phyloP scores from a whole-genome alignment of 208 protist genomes.

The Trypanosoma melophagium region DNA sequence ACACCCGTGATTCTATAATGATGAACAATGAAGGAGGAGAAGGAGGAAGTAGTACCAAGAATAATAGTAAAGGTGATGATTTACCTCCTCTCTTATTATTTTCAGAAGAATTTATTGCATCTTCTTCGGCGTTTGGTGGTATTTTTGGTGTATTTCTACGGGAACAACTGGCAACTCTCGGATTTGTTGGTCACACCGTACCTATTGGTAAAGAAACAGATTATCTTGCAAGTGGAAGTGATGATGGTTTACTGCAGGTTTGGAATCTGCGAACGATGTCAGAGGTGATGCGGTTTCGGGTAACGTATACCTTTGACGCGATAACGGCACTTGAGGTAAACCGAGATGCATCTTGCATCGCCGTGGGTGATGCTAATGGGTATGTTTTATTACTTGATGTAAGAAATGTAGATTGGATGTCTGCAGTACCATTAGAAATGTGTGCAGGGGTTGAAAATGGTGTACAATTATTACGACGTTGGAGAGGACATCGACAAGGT shows the following conservation, averaged over 20 bases:
- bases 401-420: conserved; percentile 26
- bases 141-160: conserved; percentile 21
- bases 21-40: background rate
- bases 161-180: conserved; percentile 32
- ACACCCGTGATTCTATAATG: background rate
- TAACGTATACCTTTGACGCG: conserved; percentile 49
- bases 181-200: conserved; percentile 47
- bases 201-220: conserved; percentile 30
- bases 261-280: conserved; percentile 60
- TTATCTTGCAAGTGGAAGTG: conserved; percentile 66
- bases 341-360: conserved; percentile 27
- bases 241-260: conserved; percentile 80
- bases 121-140: background rate
- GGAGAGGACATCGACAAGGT: conserved; percentile 62
- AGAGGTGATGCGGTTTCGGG: conserved; percentile 71
- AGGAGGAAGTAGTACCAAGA: background rate
- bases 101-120: conserved; percentile 22
- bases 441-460: conserved; percentile 21
- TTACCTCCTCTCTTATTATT: conserved; percentile 29
- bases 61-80: background rate
- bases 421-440: conserved; percentile 24
- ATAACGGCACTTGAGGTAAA: conserved; percentile 54
- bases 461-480: conserved; percentile 59
- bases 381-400: conserved; percentile 65
- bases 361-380: conserved; percentile 58